Base-by-base conservation (phyloP, 2,329 filamentous ascomycete genomes). In the Cryphonectria carpinicola region DNA sequence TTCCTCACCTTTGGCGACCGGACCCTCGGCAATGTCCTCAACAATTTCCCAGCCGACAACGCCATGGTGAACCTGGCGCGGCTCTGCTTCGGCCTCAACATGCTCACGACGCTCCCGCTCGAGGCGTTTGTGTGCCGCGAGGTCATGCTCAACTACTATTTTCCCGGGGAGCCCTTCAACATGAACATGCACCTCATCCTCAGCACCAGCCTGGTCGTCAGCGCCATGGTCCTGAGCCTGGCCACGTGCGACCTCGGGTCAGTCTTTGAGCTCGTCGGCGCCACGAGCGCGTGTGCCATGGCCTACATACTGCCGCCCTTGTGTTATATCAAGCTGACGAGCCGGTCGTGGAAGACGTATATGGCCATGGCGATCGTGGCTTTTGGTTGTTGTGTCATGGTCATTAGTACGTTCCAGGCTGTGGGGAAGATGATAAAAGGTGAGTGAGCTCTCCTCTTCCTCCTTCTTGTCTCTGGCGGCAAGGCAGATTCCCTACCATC, bases 51-150 rank as follows among this genome's bases (percentile, higher is more conserved):
- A 1, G 86, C 90, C 28, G 90, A 97, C 81, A 98, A 97, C 81
- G 86, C 91, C 76, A 92, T 98, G 89, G 94, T 98, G 78, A 98
- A 98, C 81, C 87, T 99, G 71, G 96, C 96, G 32, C 92, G 96
- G 67, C 87, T 99, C 66, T 98, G 94, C 82, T 98, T 99, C 79
- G 96, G 96, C 1, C 88, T 99, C 75, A 99, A 99, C 85, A 99
- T 99, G 96, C 89, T 99, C 77, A 98, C 96, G 19, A 98, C 96
- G 1, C 85, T 99, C 49, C 96, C 96, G 0, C 90, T 99, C 72
- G 96, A 99, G 84, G 95, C 94, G 22, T 99, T 99, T 80, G 96
- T 99, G 68, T 99, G 96, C 81, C 90, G 96, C 77, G 96, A 98
- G 81, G 95, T 98, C 74, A 97, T 98, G 93, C 88, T 93, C 75